Evolutionary conservation across 2,329 filamentous ascomycete species (phyloP), one percentile per base, ranked within the genome.

Genomic region (Colletotrichum orchidophilum): DNA sequence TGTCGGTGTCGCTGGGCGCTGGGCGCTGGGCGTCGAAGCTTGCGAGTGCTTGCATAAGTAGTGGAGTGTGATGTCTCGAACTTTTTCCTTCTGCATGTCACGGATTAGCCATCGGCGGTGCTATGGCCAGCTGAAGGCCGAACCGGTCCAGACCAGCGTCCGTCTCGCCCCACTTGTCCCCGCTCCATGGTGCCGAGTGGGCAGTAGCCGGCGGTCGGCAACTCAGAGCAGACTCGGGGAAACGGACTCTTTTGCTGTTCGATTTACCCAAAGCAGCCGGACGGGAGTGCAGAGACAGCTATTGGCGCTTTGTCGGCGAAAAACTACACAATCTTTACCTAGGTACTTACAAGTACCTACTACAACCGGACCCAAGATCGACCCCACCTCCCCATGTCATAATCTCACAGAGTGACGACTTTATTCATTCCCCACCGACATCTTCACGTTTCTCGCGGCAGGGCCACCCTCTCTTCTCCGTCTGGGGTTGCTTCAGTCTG

Each of bases 1-100:
- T 27, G 39, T 50, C 26, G 12, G 67, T 57, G 63, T 33, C 27
- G 24, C 68, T 70, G 66, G n/a, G n/a, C n/a, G n/a, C n/a, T n/a
- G n/a, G n/a, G n/a, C 27, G 24, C 68, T 70, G 66, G 68, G 68
- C 68, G 39, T 18, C 18, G 63, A 70, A 70, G 68, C 68, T 70
- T 70, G 50, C 55, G 39, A 60, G 21, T 12, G 42, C 65, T 66
- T 66, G 49, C 5, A 60, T 29, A 11, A 33, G 31, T 11, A 33
- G 31, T 33, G 31, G 31, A 11, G 31, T 11, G 31, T 33, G 31
- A 33, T 33, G 31, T 46, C 39, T 46, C 39, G n/a, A 18, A 3
- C 8, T 21, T 18, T 9, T 39, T 46, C 18, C 18, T 33, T 33
- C 12, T 3, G 8, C 31, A 46, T 62, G 33, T 24, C 52, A 21